Evolutionary conservation across 768 basidiomycete genomes (phyloP), one percentile per base, ranked within the genome.

Genomic region (Dictyophora rubrovolvata): DNA sequence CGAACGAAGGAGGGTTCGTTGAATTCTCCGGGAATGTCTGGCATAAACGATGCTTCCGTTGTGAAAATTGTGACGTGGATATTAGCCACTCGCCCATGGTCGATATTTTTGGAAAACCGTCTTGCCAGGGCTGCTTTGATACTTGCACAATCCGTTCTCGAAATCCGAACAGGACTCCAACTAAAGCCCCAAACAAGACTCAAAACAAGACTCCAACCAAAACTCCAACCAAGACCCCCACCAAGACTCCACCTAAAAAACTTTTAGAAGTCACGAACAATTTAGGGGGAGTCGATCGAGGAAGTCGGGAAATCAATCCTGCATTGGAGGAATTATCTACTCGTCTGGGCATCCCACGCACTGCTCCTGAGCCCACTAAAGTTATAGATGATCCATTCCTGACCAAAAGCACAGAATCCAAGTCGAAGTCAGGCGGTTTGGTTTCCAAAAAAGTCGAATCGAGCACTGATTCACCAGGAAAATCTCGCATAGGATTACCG

Each of bases 41-140:
- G 89, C 90, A 93, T 66, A 88, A 85, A 69, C 77, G 74, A 50
- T 93, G 90, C 68, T 93, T 91, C 71, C 76, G 75, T 62, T 93
- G 90, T 66, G 75, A 78, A 16, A 83, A 81, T 5, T 93, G 90
- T 67, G 77, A 73, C 68, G 86, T 81, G 71, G 79, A 84, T 62
- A 84, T 92, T 34, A 84, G 87, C 8, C 79, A 85, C 63, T 72
- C 72, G 1, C 90, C 90, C 0, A 83, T 89, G 81, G 85, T 92
- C 34, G 90, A 92, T 69, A 72, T 93, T n/a, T 72, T 89, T 12
- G 90, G 90, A 4, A 78, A 80, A 34, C 90, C 90, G 10, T 87
- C 84, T 47, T 93, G 90, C 64, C 73, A 77, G 7, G 85, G 85
- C 47, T 93, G 90, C 65, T 92, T 93, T 64, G 90, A 89, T 61